Percentiles rank a stretch among this genome's conserved stretches.
Evolutionary conservation across 192 early-diverging fungal species (phyloP).

Genomic region (Phycomyces blakesleeanus): DNA sequence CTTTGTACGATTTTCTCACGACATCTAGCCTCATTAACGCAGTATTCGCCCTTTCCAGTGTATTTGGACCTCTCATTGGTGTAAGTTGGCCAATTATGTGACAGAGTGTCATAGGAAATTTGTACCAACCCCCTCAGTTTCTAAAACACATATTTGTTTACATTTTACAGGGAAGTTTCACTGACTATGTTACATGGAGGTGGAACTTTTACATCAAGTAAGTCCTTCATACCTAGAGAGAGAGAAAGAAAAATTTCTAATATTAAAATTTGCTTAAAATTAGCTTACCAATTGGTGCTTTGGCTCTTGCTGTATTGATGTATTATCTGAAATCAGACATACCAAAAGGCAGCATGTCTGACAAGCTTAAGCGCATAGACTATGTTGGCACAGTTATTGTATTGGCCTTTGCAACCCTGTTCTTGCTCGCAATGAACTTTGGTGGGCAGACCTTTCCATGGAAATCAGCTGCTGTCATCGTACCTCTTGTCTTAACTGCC

Average conservation of each 20-base stretch:
- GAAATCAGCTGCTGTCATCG: constrained; percentile 52
- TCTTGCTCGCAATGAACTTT: constrained; percentile 64
- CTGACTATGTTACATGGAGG: constrained; percentile 36
- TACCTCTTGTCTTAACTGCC: constrained; percentile 41
- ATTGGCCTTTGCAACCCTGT: constrained; percentile 45
- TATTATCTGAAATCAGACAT: constrained; percentile 28
- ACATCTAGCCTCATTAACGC: constrained; percentile 29
- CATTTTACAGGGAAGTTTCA: constrained; percentile 19
- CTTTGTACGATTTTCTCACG: background rate
- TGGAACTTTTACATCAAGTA: constrained; percentile 44
- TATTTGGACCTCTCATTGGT: constrained; percentile 39
- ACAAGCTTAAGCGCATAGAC: constrained; percentile 62
- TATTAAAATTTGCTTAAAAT: background rate
- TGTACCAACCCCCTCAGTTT: background rate
- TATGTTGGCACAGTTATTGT: constrained; percentile 44
- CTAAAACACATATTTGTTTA: background rate
- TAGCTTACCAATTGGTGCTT: constrained; percentile 38
- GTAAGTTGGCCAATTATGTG: constrained; percentile 13
- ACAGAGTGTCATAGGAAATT: constrained; percentile 1
- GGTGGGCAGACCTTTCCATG: constrained; percentile 58
- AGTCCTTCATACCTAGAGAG: background rate
- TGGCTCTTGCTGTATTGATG: constrained; percentile 43
- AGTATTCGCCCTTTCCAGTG: constrained; percentile 36
- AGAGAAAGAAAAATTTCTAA: background rate
- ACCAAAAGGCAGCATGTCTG: constrained; percentile 22